A percentile compares a stretch with the other conserved stretches of the same genome.
phyloP scores from a whole-genome alignment of 2,329 filamentous ascomycete genomes.

The Daldinia sp. region DNA sequence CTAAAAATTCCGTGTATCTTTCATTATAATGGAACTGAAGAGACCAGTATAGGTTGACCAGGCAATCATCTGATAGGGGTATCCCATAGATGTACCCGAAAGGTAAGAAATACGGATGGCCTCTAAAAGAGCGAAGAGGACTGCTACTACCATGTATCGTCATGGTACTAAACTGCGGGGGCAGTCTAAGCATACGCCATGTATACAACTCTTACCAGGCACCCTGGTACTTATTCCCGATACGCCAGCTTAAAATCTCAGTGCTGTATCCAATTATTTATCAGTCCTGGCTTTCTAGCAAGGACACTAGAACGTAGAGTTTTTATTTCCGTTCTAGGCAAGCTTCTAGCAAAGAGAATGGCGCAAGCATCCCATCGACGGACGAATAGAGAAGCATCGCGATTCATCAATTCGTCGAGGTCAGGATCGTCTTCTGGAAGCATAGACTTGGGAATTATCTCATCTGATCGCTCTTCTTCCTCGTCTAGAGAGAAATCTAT shows the following conservation, averaged over 20 bases:
- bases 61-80: not conserved
- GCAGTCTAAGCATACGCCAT: not conserved
- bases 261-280: not conserved
- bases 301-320: not conserved
- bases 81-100: not conserved
- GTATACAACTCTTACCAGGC: not conserved
- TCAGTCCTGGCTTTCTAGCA: not conserved
- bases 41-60: not conserved
- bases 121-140: not conserved
- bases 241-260: not conserved
- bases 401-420: not conserved
- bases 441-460: constrained; percentile 6
- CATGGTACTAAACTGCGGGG: not conserved
- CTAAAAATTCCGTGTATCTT: too few relatives aligned
- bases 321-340: constrained; percentile 9
- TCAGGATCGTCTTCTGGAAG: constrained; percentile 15
- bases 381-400: constrained; percentile 6
- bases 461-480: not conserved
- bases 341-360: not conserved
- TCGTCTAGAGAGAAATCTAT: not conserved
- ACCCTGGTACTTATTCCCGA: not conserved
- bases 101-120: not conserved
- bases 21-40: too few relatives aligned
- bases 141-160: not conserved
- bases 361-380: not conserved